Evolutionary conservation across 1,139 yeast species (phyloP), one percentile per base, ranked within the genome.

Genomic region (Spathaspora sp.): DNA sequence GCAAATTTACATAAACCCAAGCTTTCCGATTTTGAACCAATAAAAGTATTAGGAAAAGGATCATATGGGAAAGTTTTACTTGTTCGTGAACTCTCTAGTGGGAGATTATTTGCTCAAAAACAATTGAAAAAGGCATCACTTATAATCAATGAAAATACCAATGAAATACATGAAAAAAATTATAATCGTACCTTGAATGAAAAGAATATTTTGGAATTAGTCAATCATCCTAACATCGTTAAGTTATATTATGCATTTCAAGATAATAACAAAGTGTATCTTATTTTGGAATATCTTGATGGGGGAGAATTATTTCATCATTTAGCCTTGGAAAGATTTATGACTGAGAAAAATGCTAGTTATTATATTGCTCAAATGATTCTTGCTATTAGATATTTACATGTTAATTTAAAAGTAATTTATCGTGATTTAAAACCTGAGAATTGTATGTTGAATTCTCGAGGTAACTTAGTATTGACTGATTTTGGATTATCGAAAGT

Each of bases 291-390:
- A 61, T 91, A 88, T 59, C 82, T 93, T 24, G 95, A 91, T 47
- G 98, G 98, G 8, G 98, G 98, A 11, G 98, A 91, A 64, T 67
- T 91, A 42, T 91, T 91, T 61, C 89, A 84, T 52, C 97, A 91
- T 65, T 72, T 91, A 56, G 77, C 80, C 0, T 74, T 74, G 51
- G 72, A 72, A 47, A 63, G 62, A 39, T 73, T 69, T 50, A 57
- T 80, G 55, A 84, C 86, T 42, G 98, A 91, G 61, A 81, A 81
- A 43, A 81, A 84, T 42, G 88, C 96, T 0, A 78, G 95, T 2
- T 85, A 84, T 60, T 91, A 91, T 59, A 80, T 89, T 8, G 96
- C 96, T 0, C 97, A 91, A 61, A 86, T 89, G 73, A 78, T 89
- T 4, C 72, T 89, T 46, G 97, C 97, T 0, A 66, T 91, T 47